Conservation (phyloP, 495 filamentous ascomycete genomes). For the Neurospora sp. region DNA sequence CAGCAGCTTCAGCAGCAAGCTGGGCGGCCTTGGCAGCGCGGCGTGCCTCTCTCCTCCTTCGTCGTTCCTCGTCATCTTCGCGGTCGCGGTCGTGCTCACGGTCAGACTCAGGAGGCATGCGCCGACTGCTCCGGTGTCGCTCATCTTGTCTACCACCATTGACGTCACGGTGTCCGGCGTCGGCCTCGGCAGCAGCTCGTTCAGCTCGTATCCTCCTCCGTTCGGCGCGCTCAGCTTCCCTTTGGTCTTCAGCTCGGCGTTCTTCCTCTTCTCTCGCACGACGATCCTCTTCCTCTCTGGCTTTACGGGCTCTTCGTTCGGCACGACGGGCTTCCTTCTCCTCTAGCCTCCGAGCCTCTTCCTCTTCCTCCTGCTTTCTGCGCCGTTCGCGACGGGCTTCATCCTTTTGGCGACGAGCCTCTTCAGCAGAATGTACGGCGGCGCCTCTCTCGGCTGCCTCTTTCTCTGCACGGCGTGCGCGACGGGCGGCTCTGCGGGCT, state of each 20-base stretch:
- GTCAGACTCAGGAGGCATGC: slow-evolving; percentile 5
- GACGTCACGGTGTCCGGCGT: slow-evolving; percentile 36
- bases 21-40: slow-evolving; percentile 25
- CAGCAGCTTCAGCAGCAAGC: neutral
- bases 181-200: slow-evolving; percentile 31
- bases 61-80: slow-evolving; percentile 39
- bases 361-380: slow-evolving; percentile 33
- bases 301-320: slow-evolving; percentile 37
- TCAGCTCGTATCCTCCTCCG: slow-evolving; percentile 33
- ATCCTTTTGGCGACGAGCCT: slow-evolving; percentile 34
- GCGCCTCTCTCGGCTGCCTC: slow-evolving; percentile 38
- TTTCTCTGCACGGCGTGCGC: slow-evolving; percentile 36
- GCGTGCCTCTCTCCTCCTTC: slow-evolving; percentile 38
- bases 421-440: slow-evolving; percentile 37
- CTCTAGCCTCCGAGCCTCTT: slow-evolving; percentile 36
- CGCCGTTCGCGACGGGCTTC: slow-evolving; percentile 36
- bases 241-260: slow-evolving; percentile 28
- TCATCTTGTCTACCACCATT: slow-evolving; percentile 10
- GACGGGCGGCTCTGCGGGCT: slow-evolving; percentile 42
- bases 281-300: slow-evolving; percentile 34
- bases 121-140: slow-evolving; percentile 14
- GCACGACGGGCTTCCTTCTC: slow-evolving; percentile 44
- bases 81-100: neutral
- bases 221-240: slow-evolving; percentile 34
- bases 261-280: slow-evolving; percentile 31